Base-by-base conservation (phyloP, 2,329 filamentous ascomycete genomes). In the Aspergillus calidoustus region DNA sequence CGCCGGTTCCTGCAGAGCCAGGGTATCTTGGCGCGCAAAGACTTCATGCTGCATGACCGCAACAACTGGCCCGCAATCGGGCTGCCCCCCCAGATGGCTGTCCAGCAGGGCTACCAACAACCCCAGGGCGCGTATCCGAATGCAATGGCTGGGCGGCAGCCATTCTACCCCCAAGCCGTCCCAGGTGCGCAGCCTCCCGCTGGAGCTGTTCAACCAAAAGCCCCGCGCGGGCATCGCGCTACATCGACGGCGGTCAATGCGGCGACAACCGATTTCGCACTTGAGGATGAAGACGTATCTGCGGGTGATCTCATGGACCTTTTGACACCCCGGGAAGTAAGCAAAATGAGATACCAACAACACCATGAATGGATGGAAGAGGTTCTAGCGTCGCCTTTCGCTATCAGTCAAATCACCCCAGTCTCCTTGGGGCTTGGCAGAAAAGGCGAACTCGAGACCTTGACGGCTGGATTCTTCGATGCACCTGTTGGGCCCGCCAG, bases 301-400 rank as follows among this genome's bases (percentile, higher is more conserved):
- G 85, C 91, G 22, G 93, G 93, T 30, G 95, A 99, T 75, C 85
- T 93, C 74, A 92, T 99, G 71, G 95, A 99, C 73, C 87, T 92
- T 65, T 82, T 97, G 64, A 94, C 92, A 0, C 93, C 93, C 3
- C 87, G 93, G 48, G 95, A 99, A 66, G 90, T 99, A 64, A 96
- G 93, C 69, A 83, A 92, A 63, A 87, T 88, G 66, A 87, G 95
- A 59, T 99, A 97, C 76, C 90, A 90, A 74, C 93, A 97, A 73
- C 96, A 99, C 71, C 94, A 99, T 71, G 92, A 97, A 76, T 98
- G 94, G 95, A 97, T 99, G 92, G 95, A 98, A 73, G 94, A 99
- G 78, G 89, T 99, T 30, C 86, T 98, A 57, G 92, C 91, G 0
- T 98, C 94, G 1, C 92, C 93, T 0, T 97, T 97, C 73, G 85